Percentiles rank a stretch among this genome's conserved stretches.
Evolutionary conservation across 768 basidiomycete genomes (phyloP).

Genomic region (Rhizopogon vesiculosus): DNA sequence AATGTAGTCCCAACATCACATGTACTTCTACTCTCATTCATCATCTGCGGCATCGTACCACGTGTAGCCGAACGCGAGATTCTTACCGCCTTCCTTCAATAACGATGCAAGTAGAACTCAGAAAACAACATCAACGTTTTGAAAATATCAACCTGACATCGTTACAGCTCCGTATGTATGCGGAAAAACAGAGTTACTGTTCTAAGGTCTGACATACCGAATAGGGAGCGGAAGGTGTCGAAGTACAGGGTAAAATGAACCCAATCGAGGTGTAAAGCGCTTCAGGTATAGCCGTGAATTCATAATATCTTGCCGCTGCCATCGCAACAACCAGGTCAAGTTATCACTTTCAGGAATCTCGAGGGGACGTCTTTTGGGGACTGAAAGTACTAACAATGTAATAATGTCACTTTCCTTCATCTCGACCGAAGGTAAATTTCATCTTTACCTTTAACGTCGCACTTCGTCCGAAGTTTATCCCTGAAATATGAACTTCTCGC

Average conservation of each 20-base stretch:
- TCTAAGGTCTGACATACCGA: slow-evolving; percentile 1
- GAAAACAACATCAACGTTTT: not conserved
- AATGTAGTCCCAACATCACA: not conserved
- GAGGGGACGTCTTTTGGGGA: not conserved
- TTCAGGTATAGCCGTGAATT: not conserved
- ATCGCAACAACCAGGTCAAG: not conserved
- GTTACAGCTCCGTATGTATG: not conserved
- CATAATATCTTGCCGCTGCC: slow-evolving; percentile 3
- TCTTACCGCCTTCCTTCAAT: not conserved
- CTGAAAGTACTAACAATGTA: not conserved
- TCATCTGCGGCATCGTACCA: not conserved
- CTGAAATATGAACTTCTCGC: not conserved
- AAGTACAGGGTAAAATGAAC: not conserved
- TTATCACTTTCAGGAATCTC: not conserved
- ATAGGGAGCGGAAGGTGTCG: not conserved
- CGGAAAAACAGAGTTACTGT: not conserved
- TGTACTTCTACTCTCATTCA: not conserved
- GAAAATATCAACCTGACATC: not conserved
- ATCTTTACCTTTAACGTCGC: not conserved
- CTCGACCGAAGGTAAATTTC: not conserved
- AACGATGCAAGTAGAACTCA: not conserved
- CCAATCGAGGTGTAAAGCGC: not conserved
- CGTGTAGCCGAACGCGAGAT: not conserved
- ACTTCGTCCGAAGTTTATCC: not conserved
- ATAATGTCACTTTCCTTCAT: not conserved